Base-by-base conservation (phyloP, 129 eudicot genomes). In the Cynara cardunculus region DNA sequence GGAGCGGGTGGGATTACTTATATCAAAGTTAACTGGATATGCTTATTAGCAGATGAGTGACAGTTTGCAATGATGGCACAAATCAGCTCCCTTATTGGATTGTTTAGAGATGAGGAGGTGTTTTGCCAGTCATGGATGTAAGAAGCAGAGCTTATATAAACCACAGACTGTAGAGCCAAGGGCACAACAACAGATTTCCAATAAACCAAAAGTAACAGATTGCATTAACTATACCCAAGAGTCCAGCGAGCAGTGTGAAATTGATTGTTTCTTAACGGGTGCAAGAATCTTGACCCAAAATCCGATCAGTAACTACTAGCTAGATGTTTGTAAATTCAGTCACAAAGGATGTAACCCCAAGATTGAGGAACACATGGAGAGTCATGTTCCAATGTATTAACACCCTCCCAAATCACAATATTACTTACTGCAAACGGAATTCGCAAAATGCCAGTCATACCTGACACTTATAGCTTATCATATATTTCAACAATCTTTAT, bases 401-500 rank as follows among this genome's bases (percentile, higher is more conserved):
- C 59, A 46, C 59, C 19, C 59, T 49, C 62, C 62, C 22, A 16
- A 14, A 14, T 49, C 62, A 49, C 6, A 49, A 49, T 4, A 49
- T 49, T n/a, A 39, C 46, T 39, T 11, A 49, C 21, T 49, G 8
- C 7, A 49, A 49, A 3, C 18, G 62, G 62, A 16, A 56, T 46
- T 46, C 19, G 19, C 59, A n/a, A 56, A 56, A n/a, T 18, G 3
- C 10, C 65, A 56, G 24, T 41, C 53, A 41, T 41, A 41, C 53
- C 8, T 49, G 1, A 49, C 62, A 16, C 62, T 49, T 49, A 5
- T 14, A 18, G n/a, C 65, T 56, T 49, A 49, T 49, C 62, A 49
- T 49, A 49, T 49, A 56, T 56, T 56, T 56, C 59, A 46, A 46
- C 59, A 41, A 41, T 41, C 41, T 53, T 76, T 76, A 75, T 75